Conservation (phyloP, 768 basidiomycete genomes). For the Lactarius indigo region DNA sequence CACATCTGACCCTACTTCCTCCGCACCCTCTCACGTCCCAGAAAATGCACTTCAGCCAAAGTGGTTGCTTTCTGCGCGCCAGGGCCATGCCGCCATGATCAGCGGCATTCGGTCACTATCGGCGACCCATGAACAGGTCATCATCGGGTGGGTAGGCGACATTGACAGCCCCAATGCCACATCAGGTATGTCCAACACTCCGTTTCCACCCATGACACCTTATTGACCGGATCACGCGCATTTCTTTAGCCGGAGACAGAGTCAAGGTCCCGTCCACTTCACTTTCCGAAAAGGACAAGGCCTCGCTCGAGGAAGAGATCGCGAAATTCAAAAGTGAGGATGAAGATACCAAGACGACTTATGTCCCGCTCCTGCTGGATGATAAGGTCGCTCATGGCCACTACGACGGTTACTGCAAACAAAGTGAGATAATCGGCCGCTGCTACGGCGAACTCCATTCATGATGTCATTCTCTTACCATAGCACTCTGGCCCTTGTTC, state of each 20-base stretch:
- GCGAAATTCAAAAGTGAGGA: constrained; percentile 57
- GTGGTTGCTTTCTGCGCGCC: constrained; percentile 77
- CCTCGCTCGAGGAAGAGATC: constrained; percentile 63
- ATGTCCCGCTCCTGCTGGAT: constrained; percentile 89
- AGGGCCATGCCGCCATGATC: constrained; percentile 94
- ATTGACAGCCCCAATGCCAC: constrained; percentile 46
- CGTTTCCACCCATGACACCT: constrained; percentile 13
- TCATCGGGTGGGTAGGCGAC: constrained; percentile 95
- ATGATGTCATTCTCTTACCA: not conserved
- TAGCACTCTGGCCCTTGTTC: constrained; percentile 96
- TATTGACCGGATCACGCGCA: constrained; percentile 13
- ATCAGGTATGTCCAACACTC: constrained; percentile 21
- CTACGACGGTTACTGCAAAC: constrained; percentile 98
- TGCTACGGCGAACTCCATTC: not conserved
- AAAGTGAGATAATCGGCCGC: constrained; percentile 55
- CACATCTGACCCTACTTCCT: constrained; percentile 18
- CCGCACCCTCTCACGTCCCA: constrained; percentile 21
- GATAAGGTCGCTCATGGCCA: constrained; percentile 88
- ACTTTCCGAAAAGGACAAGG: constrained; percentile 60
- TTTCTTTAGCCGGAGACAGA: constrained; percentile 28
- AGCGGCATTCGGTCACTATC: constrained; percentile 85
- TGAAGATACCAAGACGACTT: constrained; percentile 56
- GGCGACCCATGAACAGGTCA: constrained; percentile 81
- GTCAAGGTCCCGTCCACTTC: constrained; percentile 45
- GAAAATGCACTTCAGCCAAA: constrained; percentile 31